Evolutionary conservation across 2,329 filamentous ascomycete species (phyloP).

Genomic region (Hysterium pulicare): DNA sequence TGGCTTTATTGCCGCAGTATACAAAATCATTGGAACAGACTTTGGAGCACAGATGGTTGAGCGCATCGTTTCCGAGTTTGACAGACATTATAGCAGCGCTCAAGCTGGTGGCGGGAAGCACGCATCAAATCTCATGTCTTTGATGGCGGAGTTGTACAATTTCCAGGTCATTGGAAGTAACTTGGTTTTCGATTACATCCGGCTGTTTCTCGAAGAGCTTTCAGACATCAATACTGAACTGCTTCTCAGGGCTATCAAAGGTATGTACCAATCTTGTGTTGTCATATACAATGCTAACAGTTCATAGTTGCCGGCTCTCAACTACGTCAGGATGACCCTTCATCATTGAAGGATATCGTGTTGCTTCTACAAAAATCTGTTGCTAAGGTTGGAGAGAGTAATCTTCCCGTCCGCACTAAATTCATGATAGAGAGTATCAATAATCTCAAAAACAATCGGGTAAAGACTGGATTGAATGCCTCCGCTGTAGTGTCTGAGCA

Average conservation of each 20-base stretch:
- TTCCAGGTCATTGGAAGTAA: slow-evolving; percentile 83
- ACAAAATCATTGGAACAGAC: slow-evolving; percentile 82
- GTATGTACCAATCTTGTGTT: slow-evolving; percentile 27
- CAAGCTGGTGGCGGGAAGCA: slow-evolving; percentile 49
- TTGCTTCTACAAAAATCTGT: slow-evolving; percentile 71
- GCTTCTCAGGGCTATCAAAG: slow-evolving; percentile 77
- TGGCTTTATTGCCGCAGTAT: slow-evolving; percentile 82
- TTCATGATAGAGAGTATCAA: slow-evolving; percentile 98
- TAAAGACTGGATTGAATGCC: slow-evolving; percentile 70
- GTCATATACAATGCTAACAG: slow-evolving; percentile 7
- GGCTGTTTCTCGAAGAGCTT: slow-evolving; percentile 68
- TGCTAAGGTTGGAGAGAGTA: slow-evolving; percentile 62
- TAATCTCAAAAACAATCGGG: slow-evolving; percentile 88
- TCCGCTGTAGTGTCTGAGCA: slow-evolving; percentile 76
- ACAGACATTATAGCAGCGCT: slow-evolving; percentile 55
- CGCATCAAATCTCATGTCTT: slow-evolving; percentile 72
- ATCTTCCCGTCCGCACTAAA: slow-evolving; percentile 80
- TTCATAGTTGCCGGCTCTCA: slow-evolving; percentile 65
- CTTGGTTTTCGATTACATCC: slow-evolving; percentile 87
- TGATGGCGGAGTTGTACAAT: slow-evolving; percentile 84
- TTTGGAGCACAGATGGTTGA: slow-evolving; percentile 87
- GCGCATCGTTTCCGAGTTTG: slow-evolving; percentile 71
- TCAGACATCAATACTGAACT: slow-evolving; percentile 87
- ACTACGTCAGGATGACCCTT: slow-evolving; percentile 83
- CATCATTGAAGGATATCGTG: slow-evolving; percentile 84